phyloP scores from a whole-genome alignment of 1,284 basidiomycete species.

The Ceratobasidium sp. region DNA sequence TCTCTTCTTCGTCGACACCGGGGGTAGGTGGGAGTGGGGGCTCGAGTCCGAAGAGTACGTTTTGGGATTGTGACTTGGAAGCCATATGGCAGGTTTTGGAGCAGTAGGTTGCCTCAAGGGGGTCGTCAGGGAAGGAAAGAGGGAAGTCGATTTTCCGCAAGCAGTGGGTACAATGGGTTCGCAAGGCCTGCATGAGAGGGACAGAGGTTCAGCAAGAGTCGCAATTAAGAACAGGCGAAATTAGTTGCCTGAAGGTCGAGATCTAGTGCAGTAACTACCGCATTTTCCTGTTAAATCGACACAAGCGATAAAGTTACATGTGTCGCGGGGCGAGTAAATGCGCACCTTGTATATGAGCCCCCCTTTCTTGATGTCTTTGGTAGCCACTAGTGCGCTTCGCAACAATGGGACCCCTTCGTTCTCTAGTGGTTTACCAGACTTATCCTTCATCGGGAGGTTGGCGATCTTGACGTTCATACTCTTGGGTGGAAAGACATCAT shows the following conservation, averaged over 20 bases:
- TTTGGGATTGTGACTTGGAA: slow-evolving; percentile 65
- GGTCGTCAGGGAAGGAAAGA: slow-evolving; percentile 59
- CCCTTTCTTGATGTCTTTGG: slow-evolving; percentile 69
- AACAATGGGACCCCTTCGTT: slow-evolving; percentile 51
- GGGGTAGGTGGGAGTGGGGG: slow-evolving; percentile 57
- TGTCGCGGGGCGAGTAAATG: slow-evolving; percentile 16
- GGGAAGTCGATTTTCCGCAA: slow-evolving; percentile 62
- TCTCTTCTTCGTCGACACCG: slow-evolving; percentile 53
- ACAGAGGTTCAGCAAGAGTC: background rate
- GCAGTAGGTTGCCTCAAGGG: slow-evolving; percentile 68
- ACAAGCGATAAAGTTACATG: slow-evolving; percentile 24
- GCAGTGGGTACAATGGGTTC: slow-evolving; percentile 74
- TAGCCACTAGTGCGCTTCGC: slow-evolving; percentile 68
- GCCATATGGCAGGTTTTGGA: slow-evolving; percentile 68
- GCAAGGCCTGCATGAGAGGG: slow-evolving; percentile 57
- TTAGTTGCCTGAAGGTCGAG: slow-evolving; percentile 58
- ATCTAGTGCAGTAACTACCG: slow-evolving; percentile 72
- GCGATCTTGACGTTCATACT: slow-evolving; percentile 69
- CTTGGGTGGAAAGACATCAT: slow-evolving; percentile 72
- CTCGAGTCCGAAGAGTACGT: slow-evolving; percentile 72
- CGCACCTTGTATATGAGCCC: slow-evolving; percentile 76
- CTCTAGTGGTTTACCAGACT: slow-evolving; percentile 44
- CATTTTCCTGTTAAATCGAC: slow-evolving; percentile 62
- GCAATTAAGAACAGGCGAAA: background rate
- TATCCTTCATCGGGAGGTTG: slow-evolving; percentile 53